Conservation (phyloP, 2,329 filamentous ascomycete genomes). For the Ophiostoma quercus region DNA sequence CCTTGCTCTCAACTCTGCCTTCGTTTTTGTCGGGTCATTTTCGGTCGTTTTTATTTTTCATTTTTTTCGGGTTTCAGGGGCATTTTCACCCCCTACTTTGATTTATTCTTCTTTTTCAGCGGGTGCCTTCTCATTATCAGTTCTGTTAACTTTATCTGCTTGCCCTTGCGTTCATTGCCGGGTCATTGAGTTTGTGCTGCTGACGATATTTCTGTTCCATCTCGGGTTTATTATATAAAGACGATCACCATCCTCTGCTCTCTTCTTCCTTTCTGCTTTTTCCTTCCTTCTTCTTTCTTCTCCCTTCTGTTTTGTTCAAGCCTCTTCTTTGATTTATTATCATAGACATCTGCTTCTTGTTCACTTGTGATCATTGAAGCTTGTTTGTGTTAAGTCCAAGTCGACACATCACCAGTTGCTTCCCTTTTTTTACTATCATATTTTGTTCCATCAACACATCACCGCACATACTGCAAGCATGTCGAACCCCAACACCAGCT, state of each 20-base stretch:
- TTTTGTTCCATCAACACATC: neutral
- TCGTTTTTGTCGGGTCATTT: neutral
- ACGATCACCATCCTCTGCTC: neutral
- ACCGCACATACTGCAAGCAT: too few relatives aligned
- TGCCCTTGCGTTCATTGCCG: neutral
- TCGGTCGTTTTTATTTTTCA: neutral
- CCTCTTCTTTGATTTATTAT: neutral
- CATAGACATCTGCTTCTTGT: neutral
- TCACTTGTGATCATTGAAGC: neutral
- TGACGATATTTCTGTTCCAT: neutral
- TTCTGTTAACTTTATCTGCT: neutral
- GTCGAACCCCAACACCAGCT: slow-evolving; percentile 5
- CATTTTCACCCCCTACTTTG: neutral
- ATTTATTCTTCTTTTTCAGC: neutral
- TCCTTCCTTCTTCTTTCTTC: neutral
- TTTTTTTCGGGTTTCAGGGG: neutral
- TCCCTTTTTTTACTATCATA: neutral
- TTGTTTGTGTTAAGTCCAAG: neutral
- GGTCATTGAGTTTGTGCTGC: neutral
- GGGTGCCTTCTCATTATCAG: neutral
- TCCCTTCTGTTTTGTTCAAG: neutral
- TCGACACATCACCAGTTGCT: neutral
- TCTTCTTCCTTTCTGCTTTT: neutral
- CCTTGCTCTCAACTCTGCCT: neutral
- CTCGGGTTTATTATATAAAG: neutral